phyloP scores from a whole-genome alignment of 768 basidiomycete genomes.

The Trametes villosa region DNA sequence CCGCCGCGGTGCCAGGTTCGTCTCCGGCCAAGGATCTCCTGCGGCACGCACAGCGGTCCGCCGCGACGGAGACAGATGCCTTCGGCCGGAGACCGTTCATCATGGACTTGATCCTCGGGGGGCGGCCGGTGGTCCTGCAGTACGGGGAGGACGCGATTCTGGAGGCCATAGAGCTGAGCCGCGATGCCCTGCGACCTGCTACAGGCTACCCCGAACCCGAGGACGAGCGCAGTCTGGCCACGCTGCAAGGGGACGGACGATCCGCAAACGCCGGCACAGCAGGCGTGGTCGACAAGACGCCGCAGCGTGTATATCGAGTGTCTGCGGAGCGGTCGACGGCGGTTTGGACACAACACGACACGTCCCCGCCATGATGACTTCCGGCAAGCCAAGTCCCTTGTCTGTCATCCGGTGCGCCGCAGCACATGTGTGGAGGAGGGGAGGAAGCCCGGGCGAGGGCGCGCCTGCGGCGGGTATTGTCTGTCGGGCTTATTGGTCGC shows the following conservation, averaged over 20 bases:
- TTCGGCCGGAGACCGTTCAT: conserved; percentile 41
- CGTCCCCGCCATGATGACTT: conserved; percentile 3
- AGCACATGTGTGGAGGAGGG: conserved; percentile 19
- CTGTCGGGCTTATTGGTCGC: conserved; percentile 7
- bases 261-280: conserved; percentile 32
- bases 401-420: conserved; percentile 18
- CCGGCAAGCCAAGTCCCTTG: conserved; percentile 7
- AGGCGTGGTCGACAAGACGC: conserved; percentile 5
- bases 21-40: conserved; percentile 25
- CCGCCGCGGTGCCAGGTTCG: conserved; percentile 18
- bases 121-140: conserved; percentile 37
- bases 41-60: conserved; percentile 26
- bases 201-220: conserved; percentile 32
- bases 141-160: conserved; percentile 37
- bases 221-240: conserved; percentile 38
- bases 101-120: conserved; percentile 54
- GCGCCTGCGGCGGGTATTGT: conserved; percentile 11
- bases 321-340: conserved; percentile 54
- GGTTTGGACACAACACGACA: conserved; percentile 26
- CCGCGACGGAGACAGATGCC: conserved; percentile 34
- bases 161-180: conserved; percentile 34
- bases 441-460: background rate
- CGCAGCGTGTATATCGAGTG: conserved; percentile 32
- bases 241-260: conserved; percentile 45
- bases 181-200: conserved; percentile 16